These are phyloP conservation scores for Parmelia sp. DNA, from an alignment of 495 filamentous ascomycete species.

Conservation along the genomic window DNA sequence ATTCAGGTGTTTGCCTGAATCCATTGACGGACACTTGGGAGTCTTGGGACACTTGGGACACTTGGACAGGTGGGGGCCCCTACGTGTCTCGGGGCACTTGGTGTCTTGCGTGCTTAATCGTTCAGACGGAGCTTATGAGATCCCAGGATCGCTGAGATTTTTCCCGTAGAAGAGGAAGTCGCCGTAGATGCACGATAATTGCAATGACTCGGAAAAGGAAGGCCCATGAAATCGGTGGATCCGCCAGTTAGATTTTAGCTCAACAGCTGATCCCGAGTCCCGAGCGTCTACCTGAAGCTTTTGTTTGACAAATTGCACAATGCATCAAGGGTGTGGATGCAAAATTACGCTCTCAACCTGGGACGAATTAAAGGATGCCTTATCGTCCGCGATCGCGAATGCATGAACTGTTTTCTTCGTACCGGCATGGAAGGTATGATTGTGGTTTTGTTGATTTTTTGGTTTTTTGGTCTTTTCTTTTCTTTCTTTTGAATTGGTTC, in stretches of 20 bases:
- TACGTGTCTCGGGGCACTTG: conserved; percentile 14
- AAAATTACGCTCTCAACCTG: conserved; percentile 5
- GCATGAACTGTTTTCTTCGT: conserved; percentile 1
- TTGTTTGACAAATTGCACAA: not conserved
- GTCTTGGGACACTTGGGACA: too few species aligned
- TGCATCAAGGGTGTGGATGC: conserved; percentile 1
- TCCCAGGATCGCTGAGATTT: conserved; percentile 10
- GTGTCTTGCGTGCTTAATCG: not conserved
- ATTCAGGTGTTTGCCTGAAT: not conserved
- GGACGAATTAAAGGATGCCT: not conserved
- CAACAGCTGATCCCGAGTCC: conserved; percentile 4
- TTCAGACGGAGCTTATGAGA: not conserved
- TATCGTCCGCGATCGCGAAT: conserved; percentile 6
- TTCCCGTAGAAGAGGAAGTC: not conserved
- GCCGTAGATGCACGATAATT: conserved; percentile 14
- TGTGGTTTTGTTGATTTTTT: too few species aligned
- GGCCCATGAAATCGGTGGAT: conserved; percentile 11
- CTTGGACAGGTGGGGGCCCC: not conserved
- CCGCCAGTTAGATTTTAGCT: conserved; percentile 16
- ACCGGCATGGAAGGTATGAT: not conserved
- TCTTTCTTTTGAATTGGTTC: too few species aligned
- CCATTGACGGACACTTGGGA: not conserved
- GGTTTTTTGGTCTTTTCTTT: too few species aligned
- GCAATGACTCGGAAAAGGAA: conserved; percentile 15
- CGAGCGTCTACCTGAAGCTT: conserved; percentile 5